phyloP scores from a whole-genome alignment of 2,329 filamentous ascomycete genomes.

The Dothideomycetidae sp. region DNA sequence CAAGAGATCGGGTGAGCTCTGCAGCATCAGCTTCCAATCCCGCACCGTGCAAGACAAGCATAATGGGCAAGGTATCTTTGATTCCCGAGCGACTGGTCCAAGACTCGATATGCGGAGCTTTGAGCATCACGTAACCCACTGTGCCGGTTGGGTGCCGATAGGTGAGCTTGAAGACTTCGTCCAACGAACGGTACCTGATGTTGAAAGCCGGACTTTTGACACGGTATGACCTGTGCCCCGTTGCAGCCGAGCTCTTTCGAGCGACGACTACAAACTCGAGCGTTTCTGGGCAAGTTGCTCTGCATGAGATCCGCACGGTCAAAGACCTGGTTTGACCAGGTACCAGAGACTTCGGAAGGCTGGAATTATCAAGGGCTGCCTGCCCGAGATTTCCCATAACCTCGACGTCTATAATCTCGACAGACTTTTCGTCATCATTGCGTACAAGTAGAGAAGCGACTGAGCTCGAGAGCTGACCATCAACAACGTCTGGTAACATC shows the following conservation, averaged over 20 bases:
- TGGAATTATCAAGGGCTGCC: slow-evolving; percentile 2
- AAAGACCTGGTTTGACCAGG: slow-evolving; percentile 31
- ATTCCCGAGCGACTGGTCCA: not conserved
- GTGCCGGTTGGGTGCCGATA: slow-evolving; percentile 40
- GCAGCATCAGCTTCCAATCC: slow-evolving; percentile 40
- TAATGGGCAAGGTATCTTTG: slow-evolving; percentile 25
- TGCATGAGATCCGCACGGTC: slow-evolving; percentile 23
- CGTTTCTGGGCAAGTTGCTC: slow-evolving; percentile 1
- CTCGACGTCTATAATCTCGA: slow-evolving; percentile 18
- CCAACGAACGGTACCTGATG: slow-evolving; percentile 13
- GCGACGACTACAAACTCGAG: slow-evolving; percentile 1
- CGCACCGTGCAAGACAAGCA: slow-evolving; percentile 42
- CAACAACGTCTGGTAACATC: slow-evolving; percentile 38
- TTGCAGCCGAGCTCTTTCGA: not conserved
- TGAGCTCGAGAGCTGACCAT: slow-evolving; percentile 32
- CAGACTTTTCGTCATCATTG: slow-evolving; percentile 25
- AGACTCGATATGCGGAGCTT: slow-evolving; percentile 34
- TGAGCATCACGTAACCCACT: slow-evolving; percentile 43
- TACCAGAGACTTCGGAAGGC: slow-evolving; percentile 12
- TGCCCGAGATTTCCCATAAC: slow-evolving; percentile 3
- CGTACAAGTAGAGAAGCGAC: slow-evolving; percentile 36
- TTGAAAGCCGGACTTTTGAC: not conserved
- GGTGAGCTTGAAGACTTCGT: slow-evolving; percentile 39
- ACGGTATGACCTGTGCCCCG: no score
- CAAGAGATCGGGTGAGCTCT: slow-evolving; percentile 33